Base-by-base conservation (phyloP, 495 filamentous ascomycete species). In the Penicillium pulvis region DNA sequence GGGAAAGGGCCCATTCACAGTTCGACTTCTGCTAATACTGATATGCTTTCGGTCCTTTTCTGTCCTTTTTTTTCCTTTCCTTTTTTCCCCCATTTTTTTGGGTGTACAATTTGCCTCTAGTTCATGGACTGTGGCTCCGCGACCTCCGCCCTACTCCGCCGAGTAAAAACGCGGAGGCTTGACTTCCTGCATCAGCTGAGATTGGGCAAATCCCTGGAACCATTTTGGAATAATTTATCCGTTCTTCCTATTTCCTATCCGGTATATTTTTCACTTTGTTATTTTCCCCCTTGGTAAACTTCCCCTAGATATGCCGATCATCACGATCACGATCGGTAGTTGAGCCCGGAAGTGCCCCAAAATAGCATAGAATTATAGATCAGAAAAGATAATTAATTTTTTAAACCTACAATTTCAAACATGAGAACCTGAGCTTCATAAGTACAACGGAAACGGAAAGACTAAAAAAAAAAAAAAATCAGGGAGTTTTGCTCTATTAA, bases 111-210 rank as follows among this genome's bases (percentile, higher is more conserved):
- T 36, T 11, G 33, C 33, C 33, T 14, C 20, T 36, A 3, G 9
- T 28, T 47, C 45, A 23, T n/a, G n/a, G n/a, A n/a, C 12, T 26
- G 45, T 28, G 45, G 45, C 46, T 49, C 20, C 45, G 24, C 46
- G 46, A 31, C 46, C 31, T 47, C 48, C 56, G 48, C 56, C 36
- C 24, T 14, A 31, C 41, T 58, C 56, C 56, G 56, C 30, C 30
- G 41, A 19, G 14, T 31, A 20, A 47, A 20, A 53, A 28, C 45
- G 45, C 45, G 45, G 45, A 47, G 45, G 45, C 12, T 47, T 5
- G 23, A 47, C 43, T 45, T 56, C 57, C 61, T 53, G 33, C 42
- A 60, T 60, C 61, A 53, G 57, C 49, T 47, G 45, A 47, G 19
- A 3, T 47, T 47, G 20, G 20, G 17, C 4, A 47, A 23, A 45